Evolutionary conservation across 2,329 filamentous ascomycete genomes (phyloP), one percentile per base, ranked within the genome.

Genomic region (Microdochium nivale): DNA sequence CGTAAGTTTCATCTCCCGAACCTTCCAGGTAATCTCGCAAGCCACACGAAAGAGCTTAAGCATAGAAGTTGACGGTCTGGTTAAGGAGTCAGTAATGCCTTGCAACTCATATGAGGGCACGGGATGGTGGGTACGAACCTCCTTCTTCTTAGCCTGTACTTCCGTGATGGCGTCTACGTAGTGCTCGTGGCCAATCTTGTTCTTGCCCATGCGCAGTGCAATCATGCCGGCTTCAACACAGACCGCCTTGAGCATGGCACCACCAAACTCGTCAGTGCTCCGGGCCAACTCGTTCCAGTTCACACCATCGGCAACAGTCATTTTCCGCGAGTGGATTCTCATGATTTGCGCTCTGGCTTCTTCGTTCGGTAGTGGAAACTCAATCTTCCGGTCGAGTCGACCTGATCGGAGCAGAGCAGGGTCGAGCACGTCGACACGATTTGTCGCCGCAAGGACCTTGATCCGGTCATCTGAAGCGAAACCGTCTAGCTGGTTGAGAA

Each of bases 211-310:
- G 60, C 94, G 83, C 65, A 99, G 76, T 25, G 94, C 94, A 73
- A 99, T 99, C 94, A 99, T 99, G 67, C 94, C 94, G 49, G 94
- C 94, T 75, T 99, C 94, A 25, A 99, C 94, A 69, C 94, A 99
- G 23, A 99, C 94, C 44, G 94, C 94, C 80, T 99, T 99, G 61
- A 99, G 75, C 83, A 95, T 92, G 54, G 94, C 94, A 67, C 94
- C 94, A 54, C 94, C 94, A 68, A 99, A 99, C 73, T 99, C 94
- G 68, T 99, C 94, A 19, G 94, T 99, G 73, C 90, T 96, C 64
- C 94, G 84, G 8, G 94, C 94, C 73, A 99, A 70, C 70, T 99
- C 94, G 54, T 85, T 81, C 91, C 94, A 99, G 78, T 99, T 99
- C 65, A 99, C 88, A 51, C 79, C 85, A 51, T 90, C 84, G 63